phyloP scores from a whole-genome alignment of 257 asterid species.

The Scutellaria galericulata region DNA sequence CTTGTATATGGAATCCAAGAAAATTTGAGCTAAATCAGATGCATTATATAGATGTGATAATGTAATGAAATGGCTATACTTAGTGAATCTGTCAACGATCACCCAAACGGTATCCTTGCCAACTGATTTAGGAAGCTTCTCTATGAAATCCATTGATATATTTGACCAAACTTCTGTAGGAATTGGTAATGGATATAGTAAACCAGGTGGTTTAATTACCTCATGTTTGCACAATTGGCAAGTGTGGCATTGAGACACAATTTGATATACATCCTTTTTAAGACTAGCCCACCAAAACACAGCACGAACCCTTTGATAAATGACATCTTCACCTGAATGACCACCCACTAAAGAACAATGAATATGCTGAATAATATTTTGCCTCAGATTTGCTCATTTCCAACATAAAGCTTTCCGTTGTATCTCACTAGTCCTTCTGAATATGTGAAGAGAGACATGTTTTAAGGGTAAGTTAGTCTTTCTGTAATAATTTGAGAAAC shows the following conservation, averaged over 20 bases:
- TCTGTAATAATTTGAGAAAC: background rate
- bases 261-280: accelerated
- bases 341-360: background rate
- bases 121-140: background rate
- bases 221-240: background rate
- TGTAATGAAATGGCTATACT: slow-evolving; percentile 7
- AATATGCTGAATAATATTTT: background rate
- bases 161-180: background rate
- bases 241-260: background rate
- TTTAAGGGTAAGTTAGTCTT: background rate
- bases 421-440: background rate
- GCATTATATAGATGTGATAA: background rate
- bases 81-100: slow-evolving; percentile 5
- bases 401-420: background rate
- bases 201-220: background rate
- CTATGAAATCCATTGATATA: slow-evolving; percentile 14
- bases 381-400: background rate
- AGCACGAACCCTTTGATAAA: background rate
- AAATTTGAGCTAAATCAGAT: background rate
- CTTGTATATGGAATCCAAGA: background rate
- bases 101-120: background rate
- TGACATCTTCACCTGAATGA: background rate
- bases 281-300: background rate
- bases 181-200: background rate
- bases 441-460: background rate